These are phyloP conservation scores for Medicago truncatula DNA, from an alignment of 306 rosid genomes.

Conservation along the genomic window DNA sequence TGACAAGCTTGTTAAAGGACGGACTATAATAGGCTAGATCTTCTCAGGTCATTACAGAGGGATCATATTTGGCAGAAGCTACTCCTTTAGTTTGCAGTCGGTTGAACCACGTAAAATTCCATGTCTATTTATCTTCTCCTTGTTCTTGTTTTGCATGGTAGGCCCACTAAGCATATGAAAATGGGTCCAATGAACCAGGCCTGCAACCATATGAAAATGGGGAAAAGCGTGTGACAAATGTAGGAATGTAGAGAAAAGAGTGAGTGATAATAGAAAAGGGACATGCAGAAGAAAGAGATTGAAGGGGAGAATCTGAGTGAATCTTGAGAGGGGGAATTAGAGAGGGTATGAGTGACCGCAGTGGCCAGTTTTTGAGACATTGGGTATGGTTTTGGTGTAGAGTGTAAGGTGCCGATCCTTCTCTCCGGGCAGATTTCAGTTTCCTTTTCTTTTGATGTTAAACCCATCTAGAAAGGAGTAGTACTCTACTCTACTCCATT, in stretches of 20 bases:
- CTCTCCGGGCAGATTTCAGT: conserved; percentile 1
- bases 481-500: not conserved
- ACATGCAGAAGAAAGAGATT: not conserved
- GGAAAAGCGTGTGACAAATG: not conserved
- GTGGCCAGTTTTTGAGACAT: not conserved
- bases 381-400: not conserved
- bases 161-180: not conserved
- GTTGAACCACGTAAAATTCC: conserved; percentile 11
- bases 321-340: not conserved
- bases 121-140: not conserved
- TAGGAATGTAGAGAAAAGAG: not conserved
- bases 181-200: conserved; percentile 5
- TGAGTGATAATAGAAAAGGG: not conserved
- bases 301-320: not conserved
- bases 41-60: conserved; percentile 18
- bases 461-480: not conserved
- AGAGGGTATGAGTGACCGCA: not conserved
- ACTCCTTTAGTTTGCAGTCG: conserved; percentile 15
- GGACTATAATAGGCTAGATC: conserved; percentile 10
- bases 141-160: conserved; percentile 12
- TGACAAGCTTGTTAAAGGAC: not conserved
- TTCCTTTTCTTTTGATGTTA: not conserved
- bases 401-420: not conserved
- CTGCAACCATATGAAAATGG: not conserved
- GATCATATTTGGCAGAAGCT: conserved; percentile 9